These are phyloP conservation scores for Fomitopsis serialis DNA, from an alignment of 768 basidiomycete species.

Conservation along the genomic window DNA sequence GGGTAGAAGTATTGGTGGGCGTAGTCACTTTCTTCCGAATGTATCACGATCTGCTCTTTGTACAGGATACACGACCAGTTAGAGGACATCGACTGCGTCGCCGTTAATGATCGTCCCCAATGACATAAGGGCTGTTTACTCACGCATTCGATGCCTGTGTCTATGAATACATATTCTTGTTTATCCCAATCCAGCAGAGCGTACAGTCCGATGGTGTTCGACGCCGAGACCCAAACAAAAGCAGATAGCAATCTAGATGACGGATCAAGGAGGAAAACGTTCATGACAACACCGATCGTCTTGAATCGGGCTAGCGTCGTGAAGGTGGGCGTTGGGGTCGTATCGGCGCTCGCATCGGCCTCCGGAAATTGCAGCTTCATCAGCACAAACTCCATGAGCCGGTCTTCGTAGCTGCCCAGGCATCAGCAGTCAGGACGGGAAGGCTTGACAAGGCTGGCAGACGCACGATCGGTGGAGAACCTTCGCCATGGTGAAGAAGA, in stretches of 20 bases:
- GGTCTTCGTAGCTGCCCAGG: constrained; percentile 35
- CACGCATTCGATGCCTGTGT: constrained; percentile 71
- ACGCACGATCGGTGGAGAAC: constrained; percentile 30
- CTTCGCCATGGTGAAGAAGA: constrained; percentile 75
- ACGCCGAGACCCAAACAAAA: constrained; percentile 59
- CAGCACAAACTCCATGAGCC: constrained; percentile 66
- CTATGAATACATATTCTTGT: constrained; percentile 63
- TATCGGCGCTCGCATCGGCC: constrained; percentile 1
- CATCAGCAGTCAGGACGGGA: background rate
- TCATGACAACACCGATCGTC: constrained; percentile 68
- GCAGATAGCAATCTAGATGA: constrained; percentile 54
- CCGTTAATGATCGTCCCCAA: background rate
- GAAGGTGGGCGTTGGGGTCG: constrained; percentile 37
- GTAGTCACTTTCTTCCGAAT: constrained; percentile 62
- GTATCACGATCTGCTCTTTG: constrained; percentile 64
- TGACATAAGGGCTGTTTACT: constrained; percentile 27
- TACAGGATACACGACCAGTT: constrained; percentile 77
- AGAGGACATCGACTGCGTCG: constrained; percentile 50
- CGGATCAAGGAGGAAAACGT: constrained; percentile 70
- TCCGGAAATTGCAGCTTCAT: constrained; percentile 63
- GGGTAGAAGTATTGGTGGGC: constrained; percentile 72
- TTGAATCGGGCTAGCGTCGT: constrained; percentile 57
- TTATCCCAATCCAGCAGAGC: constrained; percentile 63
- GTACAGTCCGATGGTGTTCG: constrained; percentile 56
- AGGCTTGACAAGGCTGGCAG: background rate